phyloP scores from a whole-genome alignment of 768 basidiomycete species.

The Lactarius deliciosus region DNA sequence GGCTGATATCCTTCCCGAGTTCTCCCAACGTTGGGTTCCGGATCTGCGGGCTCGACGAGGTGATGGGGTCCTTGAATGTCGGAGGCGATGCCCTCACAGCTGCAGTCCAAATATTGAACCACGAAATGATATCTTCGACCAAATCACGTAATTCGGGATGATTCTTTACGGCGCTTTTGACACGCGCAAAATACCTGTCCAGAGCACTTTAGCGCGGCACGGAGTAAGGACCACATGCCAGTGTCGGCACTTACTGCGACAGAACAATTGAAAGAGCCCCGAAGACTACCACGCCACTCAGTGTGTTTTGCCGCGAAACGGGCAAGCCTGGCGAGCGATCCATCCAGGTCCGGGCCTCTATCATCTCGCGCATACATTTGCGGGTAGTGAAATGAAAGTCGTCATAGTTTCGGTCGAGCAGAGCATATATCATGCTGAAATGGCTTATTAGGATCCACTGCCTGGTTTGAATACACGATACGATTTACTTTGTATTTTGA shows the following conservation, averaged over 20 bases:
- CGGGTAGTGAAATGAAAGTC: constrained; percentile 28
- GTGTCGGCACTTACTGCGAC: constrained; percentile 25
- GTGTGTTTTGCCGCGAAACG: constrained; percentile 22
- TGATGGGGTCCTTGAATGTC: constrained; percentile 48
- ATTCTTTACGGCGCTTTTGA: constrained; percentile 52
- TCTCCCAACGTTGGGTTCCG: constrained; percentile 42
- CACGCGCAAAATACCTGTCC: constrained; percentile 53
- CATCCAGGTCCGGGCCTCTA: constrained; percentile 32
- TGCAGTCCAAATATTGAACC: constrained; percentile 49
- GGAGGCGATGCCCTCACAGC: constrained; percentile 42
- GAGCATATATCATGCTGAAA: constrained; percentile 31
- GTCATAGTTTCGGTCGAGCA: constrained; percentile 36
- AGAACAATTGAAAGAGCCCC: constrained; percentile 32
- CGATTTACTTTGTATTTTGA: constrained; percentile 36
- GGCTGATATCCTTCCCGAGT: constrained; percentile 37
- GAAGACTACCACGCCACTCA: constrained; percentile 36
- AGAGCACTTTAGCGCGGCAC: neutral
- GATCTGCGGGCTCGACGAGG: constrained; percentile 31
- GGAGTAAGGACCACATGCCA: neutral
- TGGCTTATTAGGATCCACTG: neutral
- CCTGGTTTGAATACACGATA: neutral
- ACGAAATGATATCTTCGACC: constrained; percentile 44
- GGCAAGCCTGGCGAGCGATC: constrained; percentile 28
- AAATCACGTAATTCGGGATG: constrained; percentile 46
- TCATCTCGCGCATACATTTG: constrained; percentile 32